Conservation (phyloP, 2,329 filamentous ascomycete species). For the Nothopassalora personata region DNA sequence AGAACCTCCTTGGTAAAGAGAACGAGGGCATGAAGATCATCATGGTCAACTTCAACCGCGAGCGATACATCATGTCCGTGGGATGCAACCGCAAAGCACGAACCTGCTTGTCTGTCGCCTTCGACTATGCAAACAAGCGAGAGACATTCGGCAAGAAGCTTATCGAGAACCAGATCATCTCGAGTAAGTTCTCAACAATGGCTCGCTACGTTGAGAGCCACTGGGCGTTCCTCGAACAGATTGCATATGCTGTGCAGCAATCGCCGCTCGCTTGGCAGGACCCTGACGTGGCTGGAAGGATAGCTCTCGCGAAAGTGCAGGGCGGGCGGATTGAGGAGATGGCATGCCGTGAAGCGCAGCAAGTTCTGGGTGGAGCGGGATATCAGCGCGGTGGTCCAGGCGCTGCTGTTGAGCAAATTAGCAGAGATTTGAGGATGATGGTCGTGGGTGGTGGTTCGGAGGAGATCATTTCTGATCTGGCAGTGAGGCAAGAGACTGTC, state of each 20-base stretch:
- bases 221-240: slow-evolving; percentile 30
- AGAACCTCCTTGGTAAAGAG: slow-evolving; percentile 51
- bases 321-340: slow-evolving; percentile 50
- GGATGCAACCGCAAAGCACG: slow-evolving; percentile 53
- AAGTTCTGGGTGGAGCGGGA: slow-evolving; percentile 50
- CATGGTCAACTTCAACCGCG: slow-evolving; percentile 56
- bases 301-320: slow-evolving; percentile 49
- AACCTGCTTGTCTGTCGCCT: slow-evolving; percentile 26
- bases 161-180: slow-evolving; percentile 33
- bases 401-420: slow-evolving; percentile 50
- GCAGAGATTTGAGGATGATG: slow-evolving; percentile 48
- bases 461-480: slow-evolving; percentile 33
- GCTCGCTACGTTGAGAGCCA: slow-evolving; percentile 30
- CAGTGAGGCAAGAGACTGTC: slow-evolving; percentile 33
- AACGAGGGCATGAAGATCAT: slow-evolving; percentile 54
- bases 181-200: slow-evolving; percentile 29
- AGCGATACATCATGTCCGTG: slow-evolving; percentile 55
- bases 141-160: slow-evolving; percentile 34
- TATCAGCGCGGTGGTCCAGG: slow-evolving; percentile 50
- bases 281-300: slow-evolving; percentile 47
- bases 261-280: slow-evolving; percentile 28
- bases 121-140: slow-evolving; percentile 30
- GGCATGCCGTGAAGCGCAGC: slow-evolving; percentile 51
- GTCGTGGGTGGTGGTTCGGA: slow-evolving; percentile 34
- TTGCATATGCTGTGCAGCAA: slow-evolving; percentile 30